Conservation (phyloP, 352 stramenopile genomes). For the Phytophthora aleatoria region DNA sequence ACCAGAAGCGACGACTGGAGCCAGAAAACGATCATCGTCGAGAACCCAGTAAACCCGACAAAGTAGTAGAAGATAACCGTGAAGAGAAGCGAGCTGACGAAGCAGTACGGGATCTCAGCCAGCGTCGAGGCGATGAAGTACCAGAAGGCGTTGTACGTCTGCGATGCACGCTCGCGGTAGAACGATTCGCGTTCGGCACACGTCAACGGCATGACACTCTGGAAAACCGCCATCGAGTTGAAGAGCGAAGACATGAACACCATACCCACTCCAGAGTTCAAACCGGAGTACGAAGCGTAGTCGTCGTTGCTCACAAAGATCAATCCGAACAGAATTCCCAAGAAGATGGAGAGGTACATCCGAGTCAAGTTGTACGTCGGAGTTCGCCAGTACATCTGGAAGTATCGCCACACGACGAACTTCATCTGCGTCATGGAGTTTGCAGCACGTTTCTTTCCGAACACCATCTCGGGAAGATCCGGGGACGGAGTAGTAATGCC, state of each 20-base stretch:
- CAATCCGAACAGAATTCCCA: slow-evolving; percentile 68
- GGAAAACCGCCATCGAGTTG: slow-evolving; percentile 21
- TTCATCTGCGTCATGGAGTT: slow-evolving; percentile 16
- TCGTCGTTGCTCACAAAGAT: slow-evolving; percentile 48
- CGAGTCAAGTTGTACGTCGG: slow-evolving; percentile 69
- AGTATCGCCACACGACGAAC: slow-evolving; percentile 14
- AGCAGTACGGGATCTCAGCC: slow-evolving; percentile 62
- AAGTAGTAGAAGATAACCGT: slow-evolving; percentile 14
- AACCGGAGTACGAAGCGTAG: slow-evolving; percentile 29
- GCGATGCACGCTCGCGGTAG: slow-evolving; percentile 90
- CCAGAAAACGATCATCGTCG: slow-evolving; percentile 34
- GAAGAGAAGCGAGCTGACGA: slow-evolving; percentile 11
- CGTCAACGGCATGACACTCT: slow-evolving; percentile 53
- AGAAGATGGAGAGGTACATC: slow-evolving; percentile 53
- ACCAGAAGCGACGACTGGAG: slow-evolving; percentile 42
- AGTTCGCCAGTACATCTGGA: slow-evolving; percentile 16
- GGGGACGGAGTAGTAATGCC: slow-evolving; percentile 24
- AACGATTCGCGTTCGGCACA: slow-evolving; percentile 54
- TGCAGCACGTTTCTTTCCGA: slow-evolving; percentile 28
- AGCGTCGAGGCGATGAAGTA: slow-evolving; percentile 53
- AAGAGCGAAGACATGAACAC: slow-evolving; percentile 78
- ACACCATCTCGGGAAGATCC: slow-evolving; percentile 27
- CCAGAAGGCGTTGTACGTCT: slow-evolving; percentile 58
- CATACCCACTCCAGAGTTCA: slow-evolving; percentile 50
- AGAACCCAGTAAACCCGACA: slow-evolving; percentile 20